A percentile compares a stretch with the other conserved stretches of the same genome.
Conservation (phyloP, 352 stramenopile species). For the Globisporangium apiculatum region DNA sequence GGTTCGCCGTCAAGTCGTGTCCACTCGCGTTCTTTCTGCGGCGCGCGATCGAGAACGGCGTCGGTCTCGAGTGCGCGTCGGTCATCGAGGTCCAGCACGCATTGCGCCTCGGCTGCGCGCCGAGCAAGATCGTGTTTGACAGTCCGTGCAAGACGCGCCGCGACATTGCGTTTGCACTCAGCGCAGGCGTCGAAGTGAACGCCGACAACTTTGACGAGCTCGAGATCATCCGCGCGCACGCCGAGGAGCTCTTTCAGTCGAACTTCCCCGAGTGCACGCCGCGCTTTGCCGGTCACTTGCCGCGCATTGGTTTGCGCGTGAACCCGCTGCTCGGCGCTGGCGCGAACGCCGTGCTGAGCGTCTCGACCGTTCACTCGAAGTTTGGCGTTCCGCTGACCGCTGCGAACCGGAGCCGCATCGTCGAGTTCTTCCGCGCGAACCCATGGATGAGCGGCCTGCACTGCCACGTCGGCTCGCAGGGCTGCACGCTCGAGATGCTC, state of each 20-base stretch:
- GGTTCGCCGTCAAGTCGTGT: constrained; percentile 87
- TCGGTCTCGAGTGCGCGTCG: constrained; percentile 78
- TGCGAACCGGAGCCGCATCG: constrained; percentile 45
- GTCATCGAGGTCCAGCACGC: constrained; percentile 80
- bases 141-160: constrained; percentile 88
- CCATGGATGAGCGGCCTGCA: constrained; percentile 86
- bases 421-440: constrained; percentile 73
- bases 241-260: constrained; percentile 87
- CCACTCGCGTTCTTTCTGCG: constrained; percentile 84
- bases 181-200: constrained; percentile 85
- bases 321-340: constrained; percentile 88
- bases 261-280: constrained; percentile 59
- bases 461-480: constrained; percentile 84
- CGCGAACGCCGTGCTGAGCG: constrained; percentile 81
- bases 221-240: constrained; percentile 73
- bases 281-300: constrained; percentile 47
- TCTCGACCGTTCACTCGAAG: constrained; percentile 88
- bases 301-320: constrained; percentile 85
- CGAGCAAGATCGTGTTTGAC: constrained; percentile 87
- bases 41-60: constrained; percentile 65
- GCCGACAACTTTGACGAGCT: constrained; percentile 88
- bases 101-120: constrained; percentile 56
- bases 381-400: constrained; percentile 82
- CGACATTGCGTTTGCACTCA: constrained; percentile 85
- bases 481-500: constrained; percentile 82